These are phyloP conservation scores for Parmales sp. DNA, from an alignment of 108 stramenopile genomes.

Conservation along the genomic window DNA sequence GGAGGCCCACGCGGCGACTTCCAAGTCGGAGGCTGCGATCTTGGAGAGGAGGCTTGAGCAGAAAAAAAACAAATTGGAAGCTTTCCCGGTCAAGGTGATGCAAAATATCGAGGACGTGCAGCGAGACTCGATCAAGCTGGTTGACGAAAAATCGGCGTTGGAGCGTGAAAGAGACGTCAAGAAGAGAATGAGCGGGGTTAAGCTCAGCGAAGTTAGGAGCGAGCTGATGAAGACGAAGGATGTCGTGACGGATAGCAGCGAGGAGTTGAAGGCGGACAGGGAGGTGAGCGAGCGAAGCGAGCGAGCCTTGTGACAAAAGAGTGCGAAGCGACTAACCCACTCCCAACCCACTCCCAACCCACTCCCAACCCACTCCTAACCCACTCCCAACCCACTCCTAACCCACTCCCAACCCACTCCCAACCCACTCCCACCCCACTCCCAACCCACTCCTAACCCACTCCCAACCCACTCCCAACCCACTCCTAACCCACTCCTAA, in stretches of 20 bases:
- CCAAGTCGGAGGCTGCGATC: background rate
- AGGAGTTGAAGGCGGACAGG: background rate
- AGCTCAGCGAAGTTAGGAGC: background rate
- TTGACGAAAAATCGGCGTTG: background rate
- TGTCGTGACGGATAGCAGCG: background rate
- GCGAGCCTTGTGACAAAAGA: no score
- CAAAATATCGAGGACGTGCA: background rate
- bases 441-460: no score
- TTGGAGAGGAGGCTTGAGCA: background rate
- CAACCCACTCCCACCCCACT: no score
- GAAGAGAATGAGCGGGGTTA: background rate
- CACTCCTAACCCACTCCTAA: no score
- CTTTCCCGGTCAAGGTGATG: background rate
- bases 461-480: no score
- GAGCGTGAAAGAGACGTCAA: background rate
- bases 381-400: no score
- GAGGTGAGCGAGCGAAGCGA: no score
- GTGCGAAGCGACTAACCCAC: no score
- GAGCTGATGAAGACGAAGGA: background rate
- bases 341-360: no score
- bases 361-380: no score
- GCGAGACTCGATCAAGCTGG: background rate
- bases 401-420: no score
- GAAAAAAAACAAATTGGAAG: background rate
- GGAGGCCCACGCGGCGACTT: background rate